Conservation (phyloP, 768 basidiomycete species). For the Mycena latifolia region DNA sequence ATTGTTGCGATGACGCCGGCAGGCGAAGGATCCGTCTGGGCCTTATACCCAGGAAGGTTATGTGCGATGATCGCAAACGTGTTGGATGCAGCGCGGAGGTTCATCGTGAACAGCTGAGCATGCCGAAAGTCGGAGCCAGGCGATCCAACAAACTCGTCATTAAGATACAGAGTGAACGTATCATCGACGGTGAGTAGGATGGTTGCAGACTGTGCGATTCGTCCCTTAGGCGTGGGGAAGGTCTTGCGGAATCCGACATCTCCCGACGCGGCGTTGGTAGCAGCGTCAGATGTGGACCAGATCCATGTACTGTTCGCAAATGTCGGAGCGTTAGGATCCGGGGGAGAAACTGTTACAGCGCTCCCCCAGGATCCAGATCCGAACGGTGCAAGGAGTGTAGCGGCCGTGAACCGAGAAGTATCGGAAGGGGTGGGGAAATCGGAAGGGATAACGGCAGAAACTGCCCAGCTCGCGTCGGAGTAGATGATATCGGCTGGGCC, state of each 20-base stretch:
- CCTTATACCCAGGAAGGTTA: not conserved
- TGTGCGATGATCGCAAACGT: constrained; percentile 13
- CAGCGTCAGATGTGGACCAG: not conserved
- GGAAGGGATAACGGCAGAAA: not conserved
- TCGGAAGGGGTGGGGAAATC: not conserved
- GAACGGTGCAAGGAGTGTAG: not conserved
- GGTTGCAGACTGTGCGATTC: not conserved
- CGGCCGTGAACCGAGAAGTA: not conserved
- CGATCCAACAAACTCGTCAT: not conserved
- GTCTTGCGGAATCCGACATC: not conserved
- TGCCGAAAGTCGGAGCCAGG: not conserved
- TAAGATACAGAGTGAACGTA: not conserved
- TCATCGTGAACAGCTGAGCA: constrained; percentile 17
- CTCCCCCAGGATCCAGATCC: not conserved
- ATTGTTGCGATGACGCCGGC: constrained; percentile 17
- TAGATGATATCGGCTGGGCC: not conserved
- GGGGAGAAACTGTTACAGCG: not conserved
- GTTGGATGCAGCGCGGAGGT: constrained; percentile 10
- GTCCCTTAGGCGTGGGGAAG: not conserved
- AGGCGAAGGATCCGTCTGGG: not conserved
- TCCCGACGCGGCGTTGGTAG: not conserved
- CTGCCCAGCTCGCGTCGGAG: not conserved
- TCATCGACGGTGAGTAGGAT: not conserved
- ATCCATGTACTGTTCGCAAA: not conserved
- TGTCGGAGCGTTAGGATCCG: not conserved